Evolutionary conservation across 2,329 filamentous ascomycete genomes (phyloP).

Genomic region (Chaetothyriales sp.): DNA sequence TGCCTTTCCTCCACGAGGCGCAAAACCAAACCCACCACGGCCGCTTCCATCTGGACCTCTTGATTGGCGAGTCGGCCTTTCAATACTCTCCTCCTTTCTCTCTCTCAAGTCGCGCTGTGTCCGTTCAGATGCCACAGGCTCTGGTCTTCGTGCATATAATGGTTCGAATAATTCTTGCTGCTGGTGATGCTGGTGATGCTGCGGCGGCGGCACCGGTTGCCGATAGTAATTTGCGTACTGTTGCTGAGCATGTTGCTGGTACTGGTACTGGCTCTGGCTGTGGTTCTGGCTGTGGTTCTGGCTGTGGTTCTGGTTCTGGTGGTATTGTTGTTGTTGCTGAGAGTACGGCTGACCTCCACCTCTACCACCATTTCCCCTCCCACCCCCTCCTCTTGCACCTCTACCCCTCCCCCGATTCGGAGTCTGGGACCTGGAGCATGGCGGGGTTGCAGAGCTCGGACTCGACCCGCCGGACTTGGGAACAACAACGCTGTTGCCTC

Average conservation of each 20-base stretch:
- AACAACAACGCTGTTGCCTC: slow-evolving; percentile 5
- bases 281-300: slow-evolving; percentile 3
- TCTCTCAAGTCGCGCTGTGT: slow-evolving; percentile 22
- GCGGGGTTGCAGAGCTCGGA: slow-evolving; percentile 48
- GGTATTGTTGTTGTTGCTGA: neutral
- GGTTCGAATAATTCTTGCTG: slow-evolving; percentile 63
- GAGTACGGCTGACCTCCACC: neutral
- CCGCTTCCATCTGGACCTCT: slow-evolving; percentile 64
- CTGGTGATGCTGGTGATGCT: slow-evolving; percentile 19
- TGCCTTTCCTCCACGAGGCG: neutral
- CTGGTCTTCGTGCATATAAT: slow-evolving; percentile 50
- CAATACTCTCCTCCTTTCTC: slow-evolving; percentile 18
- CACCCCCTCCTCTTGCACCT: slow-evolving; percentile 22
- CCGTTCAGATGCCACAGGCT: slow-evolving; percentile 33
- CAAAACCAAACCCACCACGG: slow-evolving; percentile 64
- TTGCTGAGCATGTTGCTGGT: slow-evolving; percentile 23
- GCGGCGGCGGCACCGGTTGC: slow-evolving; percentile 21
- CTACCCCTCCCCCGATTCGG: slow-evolving; percentile 34
- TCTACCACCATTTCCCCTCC: slow-evolving; percentile 3
- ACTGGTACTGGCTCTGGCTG: neutral
- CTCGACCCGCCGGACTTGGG: slow-evolving; percentile 42
- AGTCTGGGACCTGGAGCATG: slow-evolving; percentile 26
- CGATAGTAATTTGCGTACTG: slow-evolving; percentile 20
- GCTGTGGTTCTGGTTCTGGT: slow-evolving; percentile 5
- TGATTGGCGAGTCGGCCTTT: slow-evolving; percentile 55